Evolutionary conservation across 148 eudicot genomes (phyloP), one percentile per base, ranked within the genome.

Genomic region (Amaranthus hypochondriacus): DNA sequence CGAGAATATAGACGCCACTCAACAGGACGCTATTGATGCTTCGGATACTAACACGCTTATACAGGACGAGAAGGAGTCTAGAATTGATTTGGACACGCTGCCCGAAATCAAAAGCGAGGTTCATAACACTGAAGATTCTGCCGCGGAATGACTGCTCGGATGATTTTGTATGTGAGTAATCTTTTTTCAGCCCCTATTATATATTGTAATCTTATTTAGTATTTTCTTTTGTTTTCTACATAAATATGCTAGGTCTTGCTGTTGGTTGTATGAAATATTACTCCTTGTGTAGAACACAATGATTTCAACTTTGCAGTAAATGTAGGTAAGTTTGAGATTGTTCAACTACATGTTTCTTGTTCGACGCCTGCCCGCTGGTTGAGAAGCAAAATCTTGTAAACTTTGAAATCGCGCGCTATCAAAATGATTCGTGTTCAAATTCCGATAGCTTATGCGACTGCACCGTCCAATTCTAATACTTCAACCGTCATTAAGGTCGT

Each of bases 81-180:
- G 39, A 28, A 28, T 28, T 6, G 90, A 88, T 82, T 79, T 86
- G 58, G 88, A 81, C 56, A 83, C 88, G 13, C 77, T 89, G 78
- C 90, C 92, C 0, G 89, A 86, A n/a, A 89, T 87, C 75, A 80
- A 74, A 84, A 85, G 74, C 5, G 89, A 88, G 83, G 89, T 85
- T 77, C 83, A 80, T 68, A 81, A 79, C 15, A 66, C 73, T 14
- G 89, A 85, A 61, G 93, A 85, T 55, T 74, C 73, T 70, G 84
- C 83, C 52, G 86, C 85, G 70, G 96, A 89, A 72, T 87, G 79
- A 89, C n/a, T 59, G 21, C 54, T 51, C 56, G 12, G 54, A 69
- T 69, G 39, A 28, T 28, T 51, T 59, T 52, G 53, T 57, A 5
- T 28, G 39, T 65, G 63, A 66, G 72, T 75, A 71, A 48, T 15